phyloP scores from a whole-genome alignment of 2,329 filamentous ascomycete species.

The Teratosphaeria zuluensis region DNA sequence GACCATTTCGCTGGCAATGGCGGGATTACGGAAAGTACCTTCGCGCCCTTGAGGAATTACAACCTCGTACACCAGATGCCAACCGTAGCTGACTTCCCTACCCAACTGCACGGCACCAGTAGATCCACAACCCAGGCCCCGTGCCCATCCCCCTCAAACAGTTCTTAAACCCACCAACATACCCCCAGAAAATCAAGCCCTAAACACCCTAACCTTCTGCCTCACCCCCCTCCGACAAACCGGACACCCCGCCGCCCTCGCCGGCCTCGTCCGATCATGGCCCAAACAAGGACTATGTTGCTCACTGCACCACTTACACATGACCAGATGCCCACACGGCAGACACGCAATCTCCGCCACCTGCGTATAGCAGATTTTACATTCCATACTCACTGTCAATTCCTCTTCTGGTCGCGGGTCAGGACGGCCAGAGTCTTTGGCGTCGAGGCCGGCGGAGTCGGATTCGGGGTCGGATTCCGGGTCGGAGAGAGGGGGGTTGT shows the following conservation, averaged over 20 bases:
- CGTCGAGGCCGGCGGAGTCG: conserved; percentile 31
- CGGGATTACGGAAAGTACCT: too few species aligned
- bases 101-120: too few species aligned
- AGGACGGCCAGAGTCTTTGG: conserved; percentile 36
- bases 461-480: conserved; percentile 17
- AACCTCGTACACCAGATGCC: too few species aligned
- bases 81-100: too few species aligned
- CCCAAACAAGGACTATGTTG: conserved; percentile 37
- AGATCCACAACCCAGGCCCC: too few species aligned
- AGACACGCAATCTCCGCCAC: conserved; percentile 42
- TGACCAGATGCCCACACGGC: conserved; percentile 46
- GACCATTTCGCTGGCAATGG: too few species aligned
- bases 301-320: conserved; percentile 48
- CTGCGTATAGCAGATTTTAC: conserved; percentile 45
- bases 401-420: conserved; percentile 39
- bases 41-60: too few species aligned
- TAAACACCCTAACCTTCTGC: conserved; percentile 31
- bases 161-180: too few species aligned
- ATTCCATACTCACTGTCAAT: conserved; percentile 42
- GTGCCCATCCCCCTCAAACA: too few species aligned
- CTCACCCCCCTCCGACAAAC: conserved; percentile 38
- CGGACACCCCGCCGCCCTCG: conserved; percentile 32
- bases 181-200: too few species aligned
- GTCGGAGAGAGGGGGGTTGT: conserved; percentile 2
- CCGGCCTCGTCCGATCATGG: conserved; percentile 31